Percentiles rank a stretch among this genome's conserved stretches.
Evolutionary conservation across 208 protist species (phyloP).

Genomic region (Leishmania tarentolae): DNA sequence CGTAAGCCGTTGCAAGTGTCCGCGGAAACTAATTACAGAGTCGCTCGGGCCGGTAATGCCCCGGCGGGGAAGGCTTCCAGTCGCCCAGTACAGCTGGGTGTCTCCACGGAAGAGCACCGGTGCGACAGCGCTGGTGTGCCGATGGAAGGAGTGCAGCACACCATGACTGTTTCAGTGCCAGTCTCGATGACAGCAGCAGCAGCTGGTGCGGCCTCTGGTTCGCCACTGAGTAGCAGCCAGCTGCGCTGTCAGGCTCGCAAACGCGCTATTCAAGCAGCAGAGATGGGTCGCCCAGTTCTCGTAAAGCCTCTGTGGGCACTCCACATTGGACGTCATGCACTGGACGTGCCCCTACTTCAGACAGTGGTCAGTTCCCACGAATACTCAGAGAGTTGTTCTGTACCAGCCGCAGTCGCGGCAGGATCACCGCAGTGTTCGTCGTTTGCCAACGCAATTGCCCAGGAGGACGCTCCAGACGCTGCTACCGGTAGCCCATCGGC

Average conservation of each 20-base stretch:
- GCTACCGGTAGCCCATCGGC: neutral
- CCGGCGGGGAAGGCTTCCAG: neutral
- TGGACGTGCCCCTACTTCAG: slow-evolving; percentile 25
- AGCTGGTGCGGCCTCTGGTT: neutral
- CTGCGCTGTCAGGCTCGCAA: slow-evolving; percentile 21
- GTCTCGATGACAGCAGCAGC: neutral
- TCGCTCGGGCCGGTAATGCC: neutral
- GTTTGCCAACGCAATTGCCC: neutral
- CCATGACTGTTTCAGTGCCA: neutral
- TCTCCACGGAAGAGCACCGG: neutral
- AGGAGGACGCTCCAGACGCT: neutral
- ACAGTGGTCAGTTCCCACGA: neutral
- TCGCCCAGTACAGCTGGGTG: neutral
- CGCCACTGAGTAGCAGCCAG: slow-evolving; percentile 17
- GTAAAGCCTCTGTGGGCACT: slow-evolving; percentile 42
- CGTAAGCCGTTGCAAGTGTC: neutral
- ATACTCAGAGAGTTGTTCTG: neutral
- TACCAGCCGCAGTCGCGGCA: neutral
- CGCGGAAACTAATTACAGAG: neutral
- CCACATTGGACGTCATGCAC: slow-evolving; percentile 19
- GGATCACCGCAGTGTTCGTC: neutral
- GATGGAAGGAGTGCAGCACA: neutral
- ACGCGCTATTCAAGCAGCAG: slow-evolving; percentile 26
- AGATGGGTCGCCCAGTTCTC: slow-evolving; percentile 27
- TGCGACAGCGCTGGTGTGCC: neutral